phyloP scores from a whole-genome alignment of 1,284 basidiomycete genomes.

The Ceratobasidium sp. region DNA sequence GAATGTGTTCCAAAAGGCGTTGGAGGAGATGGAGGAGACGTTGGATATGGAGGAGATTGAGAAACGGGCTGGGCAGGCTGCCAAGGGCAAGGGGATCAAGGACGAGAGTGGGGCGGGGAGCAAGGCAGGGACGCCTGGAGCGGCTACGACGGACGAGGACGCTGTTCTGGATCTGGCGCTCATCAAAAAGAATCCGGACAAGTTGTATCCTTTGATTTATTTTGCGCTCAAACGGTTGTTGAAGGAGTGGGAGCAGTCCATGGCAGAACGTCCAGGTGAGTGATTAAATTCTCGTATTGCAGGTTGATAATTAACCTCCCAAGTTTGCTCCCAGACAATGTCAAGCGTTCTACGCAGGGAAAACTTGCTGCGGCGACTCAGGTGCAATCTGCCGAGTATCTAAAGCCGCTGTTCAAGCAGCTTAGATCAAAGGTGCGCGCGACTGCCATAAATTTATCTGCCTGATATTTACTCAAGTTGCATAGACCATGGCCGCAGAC shows the following conservation, averaged over 20 bases:
- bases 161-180: constrained; percentile 82
- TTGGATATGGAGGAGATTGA: constrained; percentile 65
- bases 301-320: constrained; percentile 43
- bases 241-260: constrained; percentile 95
- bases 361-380: constrained; percentile 96
- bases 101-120: constrained; percentile 23
- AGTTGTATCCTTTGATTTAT: constrained; percentile 97
- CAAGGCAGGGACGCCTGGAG: constrained; percentile 51
- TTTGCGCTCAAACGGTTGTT: constrained; percentile 93
- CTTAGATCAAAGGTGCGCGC: constrained; percentile 83
- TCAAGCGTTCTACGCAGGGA: constrained; percentile 91
- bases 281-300: constrained; percentile 28
- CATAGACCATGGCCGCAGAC: constrained; percentile 67
- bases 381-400: constrained; percentile 94
- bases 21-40: constrained; percentile 88
- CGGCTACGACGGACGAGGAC: constrained; percentile 55
- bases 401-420: constrained; percentile 96
- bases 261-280: constrained; percentile 90
- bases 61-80: constrained; percentile 48
- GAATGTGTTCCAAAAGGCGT: constrained; percentile 94
- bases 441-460: constrained; percentile 13
- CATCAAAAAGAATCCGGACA: constrained; percentile 94
- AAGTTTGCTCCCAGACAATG: constrained; percentile 64
- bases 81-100: constrained; percentile 74
- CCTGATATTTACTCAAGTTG: not conserved